These are phyloP conservation scores for Myriosclerotinia curreyana DNA, from an alignment of 2,329 filamentous ascomycete species.

Conservation along the genomic window DNA sequence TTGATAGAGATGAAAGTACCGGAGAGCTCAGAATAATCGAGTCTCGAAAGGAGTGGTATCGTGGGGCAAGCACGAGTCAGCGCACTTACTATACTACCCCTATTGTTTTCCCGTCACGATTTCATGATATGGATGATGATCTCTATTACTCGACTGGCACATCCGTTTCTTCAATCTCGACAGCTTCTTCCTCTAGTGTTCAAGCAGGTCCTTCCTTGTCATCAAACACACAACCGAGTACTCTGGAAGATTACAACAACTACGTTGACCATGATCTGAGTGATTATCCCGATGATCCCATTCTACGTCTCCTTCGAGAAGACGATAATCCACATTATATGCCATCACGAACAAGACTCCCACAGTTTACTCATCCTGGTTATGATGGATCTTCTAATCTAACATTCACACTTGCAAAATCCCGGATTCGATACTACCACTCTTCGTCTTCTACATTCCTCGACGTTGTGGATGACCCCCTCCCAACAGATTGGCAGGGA, in stretches of 20 bases:
- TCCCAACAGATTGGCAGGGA: slow-evolving; percentile 39
- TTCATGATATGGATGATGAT: slow-evolving; percentile 23
- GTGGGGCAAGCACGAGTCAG: slow-evolving; percentile 54
- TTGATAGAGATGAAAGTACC: slow-evolving; percentile 58
- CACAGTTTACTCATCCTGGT: slow-evolving; percentile 49
- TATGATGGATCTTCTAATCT: slow-evolving; percentile 44
- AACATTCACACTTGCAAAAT: slow-evolving; percentile 52
- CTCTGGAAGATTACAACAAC: not conserved
- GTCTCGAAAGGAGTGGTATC: slow-evolving; percentile 64
- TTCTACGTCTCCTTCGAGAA: slow-evolving; percentile 30
- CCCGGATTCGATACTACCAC: slow-evolving; percentile 55
- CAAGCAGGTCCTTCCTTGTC: not conserved
- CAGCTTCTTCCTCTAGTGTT: not conserved
- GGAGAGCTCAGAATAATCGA: slow-evolving; percentile 62
- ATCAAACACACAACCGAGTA: not conserved
- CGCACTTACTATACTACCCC: slow-evolving; percentile 64
- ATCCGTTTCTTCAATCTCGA: slow-evolving; percentile 15
- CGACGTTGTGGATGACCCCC: slow-evolving; percentile 55
- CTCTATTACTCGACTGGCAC: slow-evolving; percentile 1
- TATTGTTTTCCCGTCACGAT: slow-evolving; percentile 44
- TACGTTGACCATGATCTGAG: slow-evolving; percentile 20
- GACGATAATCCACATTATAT: slow-evolving; percentile 42
- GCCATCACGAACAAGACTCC: slow-evolving; percentile 41
- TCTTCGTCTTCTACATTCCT: slow-evolving; percentile 53
- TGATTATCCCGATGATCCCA: slow-evolving; percentile 31